Evolutionary conservation across 2,329 filamentous ascomycete genomes (phyloP).

Genomic region (Aureobasidium sp.): DNA sequence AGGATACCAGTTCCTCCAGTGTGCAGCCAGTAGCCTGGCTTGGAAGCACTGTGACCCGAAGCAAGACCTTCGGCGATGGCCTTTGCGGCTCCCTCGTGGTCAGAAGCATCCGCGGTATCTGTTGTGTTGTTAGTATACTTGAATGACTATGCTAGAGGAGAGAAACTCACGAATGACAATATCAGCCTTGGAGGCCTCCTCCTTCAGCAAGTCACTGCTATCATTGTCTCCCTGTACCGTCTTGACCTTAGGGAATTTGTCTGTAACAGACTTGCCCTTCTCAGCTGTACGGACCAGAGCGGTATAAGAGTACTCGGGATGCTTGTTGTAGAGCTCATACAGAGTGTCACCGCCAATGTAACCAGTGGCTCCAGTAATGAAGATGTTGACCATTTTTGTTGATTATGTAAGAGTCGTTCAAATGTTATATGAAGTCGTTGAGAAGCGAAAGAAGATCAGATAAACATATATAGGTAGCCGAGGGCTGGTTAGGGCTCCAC

Average conservation of each 20-base stretch:
- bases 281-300: conserved; percentile 42
- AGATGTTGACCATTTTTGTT: conserved; percentile 8
- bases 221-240: conserved; percentile 45
- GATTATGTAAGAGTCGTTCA: not conserved
- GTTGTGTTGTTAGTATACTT: conserved; percentile 8
- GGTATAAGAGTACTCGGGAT: conserved; percentile 42
- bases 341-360: conserved; percentile 40
- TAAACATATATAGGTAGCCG: not conserved
- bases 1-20: conserved; percentile 50
- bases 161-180: conserved; percentile 36
- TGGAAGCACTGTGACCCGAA: conserved; percentile 30
- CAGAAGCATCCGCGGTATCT: conserved; percentile 35
- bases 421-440: not conserved
- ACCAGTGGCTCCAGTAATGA: conserved; percentile 23
- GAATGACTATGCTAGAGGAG: conserved; percentile 11
- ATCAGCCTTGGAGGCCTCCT: conserved; percentile 39
- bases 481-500: not conserved
- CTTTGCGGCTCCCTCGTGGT: conserved; percentile 35
- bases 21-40: conserved; percentile 36
- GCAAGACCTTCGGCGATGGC: conserved; percentile 45
- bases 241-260: conserved; percentile 37
- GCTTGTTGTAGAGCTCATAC: conserved; percentile 33
- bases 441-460: not conserved
- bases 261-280: conserved; percentile 37
- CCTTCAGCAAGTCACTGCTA: conserved; percentile 33